Conservation (phyloP, 1,284 basidiomycete genomes). For the Trametes pubescens region DNA sequence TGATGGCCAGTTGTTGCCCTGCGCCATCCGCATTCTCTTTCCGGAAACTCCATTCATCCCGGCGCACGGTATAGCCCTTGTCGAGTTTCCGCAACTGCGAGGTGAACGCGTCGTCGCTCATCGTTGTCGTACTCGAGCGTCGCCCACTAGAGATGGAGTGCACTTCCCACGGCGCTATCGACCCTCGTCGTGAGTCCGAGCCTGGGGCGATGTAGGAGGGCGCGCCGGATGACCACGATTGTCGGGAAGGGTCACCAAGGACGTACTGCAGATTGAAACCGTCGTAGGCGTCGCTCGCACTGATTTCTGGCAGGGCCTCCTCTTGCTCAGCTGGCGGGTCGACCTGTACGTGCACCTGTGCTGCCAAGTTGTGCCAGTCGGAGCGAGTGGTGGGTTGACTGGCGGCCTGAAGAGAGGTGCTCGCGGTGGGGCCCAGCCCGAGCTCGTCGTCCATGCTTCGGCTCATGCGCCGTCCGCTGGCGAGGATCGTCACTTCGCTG, state of each 20-base stretch:
- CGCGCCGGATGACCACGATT: conserved; percentile 45
- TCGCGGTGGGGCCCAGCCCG: conserved; percentile 4
- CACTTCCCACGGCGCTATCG: conserved; percentile 28
- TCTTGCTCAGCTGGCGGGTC: conserved; percentile 7
- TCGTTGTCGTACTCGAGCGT: conserved; percentile 55
- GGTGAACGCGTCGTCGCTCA: conserved; percentile 67
- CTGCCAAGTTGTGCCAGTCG: conserved; percentile 32
- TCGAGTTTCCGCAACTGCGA: conserved; percentile 59
- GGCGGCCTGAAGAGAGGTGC: conserved; percentile 22
- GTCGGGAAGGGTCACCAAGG: conserved; percentile 44
- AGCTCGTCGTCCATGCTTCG: conserved; percentile 36
- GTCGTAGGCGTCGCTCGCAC: conserved; percentile 40
- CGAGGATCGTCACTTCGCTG: conserved; percentile 39
- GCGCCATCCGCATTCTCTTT: conserved; percentile 58
- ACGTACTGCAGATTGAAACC: conserved; percentile 57
- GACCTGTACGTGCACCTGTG: conserved; percentile 18
- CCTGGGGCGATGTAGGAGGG: conserved; percentile 47
- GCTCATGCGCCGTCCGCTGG: conserved; percentile 32
- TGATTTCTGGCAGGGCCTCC: conserved; percentile 12
- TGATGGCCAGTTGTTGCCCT: conserved; percentile 32
- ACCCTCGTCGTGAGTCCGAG: conserved; percentile 25
- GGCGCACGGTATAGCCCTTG: conserved; percentile 53
- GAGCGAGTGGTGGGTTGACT: conserved; percentile 30
- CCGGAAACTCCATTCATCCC: conserved; percentile 69
- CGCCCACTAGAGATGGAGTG: conserved; percentile 43